These are phyloP conservation scores for Cyberlindnera misumaiensis DNA, from an alignment of 805 yeast species.

Conservation along the genomic window DNA sequence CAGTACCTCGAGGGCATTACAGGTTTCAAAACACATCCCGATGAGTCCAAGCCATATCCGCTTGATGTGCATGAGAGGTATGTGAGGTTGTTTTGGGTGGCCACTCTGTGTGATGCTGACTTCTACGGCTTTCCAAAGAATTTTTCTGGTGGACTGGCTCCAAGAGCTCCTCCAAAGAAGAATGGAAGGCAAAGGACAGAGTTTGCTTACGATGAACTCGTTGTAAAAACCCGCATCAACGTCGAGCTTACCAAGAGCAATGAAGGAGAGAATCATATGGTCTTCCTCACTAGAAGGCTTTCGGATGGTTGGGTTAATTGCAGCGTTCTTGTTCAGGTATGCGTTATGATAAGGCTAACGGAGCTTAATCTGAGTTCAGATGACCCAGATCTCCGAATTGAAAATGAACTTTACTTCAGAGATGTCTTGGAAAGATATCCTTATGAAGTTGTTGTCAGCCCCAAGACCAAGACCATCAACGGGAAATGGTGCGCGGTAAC, in stretches of 20 bases:
- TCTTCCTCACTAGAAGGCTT: constrained; percentile 10
- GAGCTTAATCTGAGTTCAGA: constrained; percentile 15
- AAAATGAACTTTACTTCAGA: constrained; percentile 20
- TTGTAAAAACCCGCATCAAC: constrained; percentile 2
- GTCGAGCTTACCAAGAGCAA: constrained; percentile 9
- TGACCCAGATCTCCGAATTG: constrained; percentile 22
- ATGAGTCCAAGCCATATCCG: constrained; percentile 2
- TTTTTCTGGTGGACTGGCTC: constrained; percentile 18
- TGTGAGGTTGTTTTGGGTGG: constrained; percentile 8
- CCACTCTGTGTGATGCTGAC: constrained; percentile 7
- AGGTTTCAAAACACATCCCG: constrained; percentile 13
- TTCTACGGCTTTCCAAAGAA: constrained; percentile 17
- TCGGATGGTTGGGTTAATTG: constrained; percentile 25
- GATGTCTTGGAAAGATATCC: constrained; percentile 17
- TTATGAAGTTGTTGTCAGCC: constrained; percentile 14
- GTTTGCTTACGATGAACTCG: constrained; percentile 4
- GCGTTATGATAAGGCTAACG: constrained; percentile 14
- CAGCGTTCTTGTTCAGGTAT: constrained; percentile 9
- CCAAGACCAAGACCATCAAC: constrained; percentile 8
- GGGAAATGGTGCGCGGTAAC: constrained; percentile 24
- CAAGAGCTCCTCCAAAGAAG: constrained; percentile 4
- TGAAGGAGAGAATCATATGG: neutral
- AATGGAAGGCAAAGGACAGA: neutral
- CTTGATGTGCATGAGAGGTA: constrained; percentile 9
- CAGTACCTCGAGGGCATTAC: constrained; percentile 12